phyloP scores from a whole-genome alignment of 2,329 filamentous ascomycete species.

The Apiospora rasikravindrae region DNA sequence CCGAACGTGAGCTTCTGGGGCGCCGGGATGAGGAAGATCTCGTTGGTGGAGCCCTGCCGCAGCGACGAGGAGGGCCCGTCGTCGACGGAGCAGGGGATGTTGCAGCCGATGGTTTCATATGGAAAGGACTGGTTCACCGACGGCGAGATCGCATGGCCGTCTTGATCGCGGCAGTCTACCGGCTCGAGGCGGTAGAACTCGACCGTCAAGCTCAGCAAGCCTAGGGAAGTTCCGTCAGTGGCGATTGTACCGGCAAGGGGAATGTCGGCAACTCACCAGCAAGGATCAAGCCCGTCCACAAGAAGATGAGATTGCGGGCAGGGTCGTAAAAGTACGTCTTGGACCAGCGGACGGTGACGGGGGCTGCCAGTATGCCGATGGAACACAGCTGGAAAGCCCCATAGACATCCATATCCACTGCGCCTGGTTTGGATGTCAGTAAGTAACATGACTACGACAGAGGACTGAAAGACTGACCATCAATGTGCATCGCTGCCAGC shows the following conservation, averaged over 20 bases:
- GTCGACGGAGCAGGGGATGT: slow-evolving; percentile 50
- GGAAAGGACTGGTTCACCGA: slow-evolving; percentile 45
- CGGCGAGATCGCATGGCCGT: slow-evolving; percentile 42
- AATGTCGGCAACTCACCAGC: slow-evolving; percentile 49
- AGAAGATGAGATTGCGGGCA: slow-evolving; percentile 68
- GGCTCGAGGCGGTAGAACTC: slow-evolving; percentile 65
- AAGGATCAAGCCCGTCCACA: slow-evolving; percentile 67
- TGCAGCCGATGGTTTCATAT: slow-evolving; percentile 50
- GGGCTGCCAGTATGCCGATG: slow-evolving; percentile 68
- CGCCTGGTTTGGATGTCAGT: slow-evolving; percentile 45
- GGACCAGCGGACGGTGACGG: slow-evolving; percentile 65
- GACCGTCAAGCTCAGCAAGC: slow-evolving; percentile 64
- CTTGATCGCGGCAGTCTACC: slow-evolving; percentile 37
- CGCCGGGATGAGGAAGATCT: slow-evolving; percentile 67
- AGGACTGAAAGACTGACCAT: slow-evolving; percentile 49
- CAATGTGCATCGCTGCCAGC: slow-evolving; percentile 61
- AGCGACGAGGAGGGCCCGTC: slow-evolving; percentile 60
- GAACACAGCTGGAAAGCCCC: slow-evolving; percentile 72
- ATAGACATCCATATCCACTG: slow-evolving; percentile 71
- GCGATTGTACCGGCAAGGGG: neutral
- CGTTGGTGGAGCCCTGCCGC: slow-evolving; percentile 58
- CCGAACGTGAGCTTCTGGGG: slow-evolving; percentile 62
- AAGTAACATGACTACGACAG: neutral
- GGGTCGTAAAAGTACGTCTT: slow-evolving; percentile 66
- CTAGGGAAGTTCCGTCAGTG: neutral